Evolutionary conservation across 768 basidiomycete genomes (phyloP).

Genomic region (Xerocomellus amylosporus): DNA sequence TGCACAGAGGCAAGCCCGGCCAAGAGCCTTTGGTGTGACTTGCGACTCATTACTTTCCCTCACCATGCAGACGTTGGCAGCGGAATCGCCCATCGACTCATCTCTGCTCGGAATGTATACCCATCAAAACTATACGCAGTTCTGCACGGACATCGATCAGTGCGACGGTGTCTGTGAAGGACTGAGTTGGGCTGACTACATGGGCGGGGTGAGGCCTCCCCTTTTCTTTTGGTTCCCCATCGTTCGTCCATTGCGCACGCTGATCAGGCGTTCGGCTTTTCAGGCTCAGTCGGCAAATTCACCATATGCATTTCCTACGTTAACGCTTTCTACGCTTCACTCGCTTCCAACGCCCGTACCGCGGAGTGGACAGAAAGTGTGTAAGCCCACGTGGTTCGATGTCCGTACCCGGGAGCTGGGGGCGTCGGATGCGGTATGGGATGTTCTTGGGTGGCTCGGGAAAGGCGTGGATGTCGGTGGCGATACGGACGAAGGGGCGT

Average conservation of each 20-base stretch:
- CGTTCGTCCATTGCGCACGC: not conserved
- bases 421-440: conserved; percentile 57
- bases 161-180: conserved; percentile 67
- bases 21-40: not conserved
- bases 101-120: conserved; percentile 86
- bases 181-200: conserved; percentile 74
- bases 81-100: conserved; percentile 88
- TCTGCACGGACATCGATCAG: conserved; percentile 75
- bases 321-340: conserved; percentile 81
- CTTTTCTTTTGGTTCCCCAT: not conserved
- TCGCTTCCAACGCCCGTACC: conserved; percentile 84
- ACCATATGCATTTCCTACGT: conserved; percentile 83
- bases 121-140: conserved; percentile 91
- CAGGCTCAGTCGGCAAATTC: conserved; percentile 60
- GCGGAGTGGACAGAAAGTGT: conserved; percentile 74
- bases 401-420: conserved; percentile 52
- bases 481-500: conserved; percentile 1
- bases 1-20: conserved; percentile 61
- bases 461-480: conserved; percentile 22
- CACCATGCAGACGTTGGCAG: conserved; percentile 57
- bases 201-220: conserved; percentile 48
- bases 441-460: conserved; percentile 56
- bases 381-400: conserved; percentile 87
- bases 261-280: not conserved
- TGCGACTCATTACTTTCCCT: not conserved